A percentile compares a stretch with the other conserved stretches of the same genome.
phyloP scores from a whole-genome alignment of 805 yeast species.

The Alloascoidea hylecoeti region DNA sequence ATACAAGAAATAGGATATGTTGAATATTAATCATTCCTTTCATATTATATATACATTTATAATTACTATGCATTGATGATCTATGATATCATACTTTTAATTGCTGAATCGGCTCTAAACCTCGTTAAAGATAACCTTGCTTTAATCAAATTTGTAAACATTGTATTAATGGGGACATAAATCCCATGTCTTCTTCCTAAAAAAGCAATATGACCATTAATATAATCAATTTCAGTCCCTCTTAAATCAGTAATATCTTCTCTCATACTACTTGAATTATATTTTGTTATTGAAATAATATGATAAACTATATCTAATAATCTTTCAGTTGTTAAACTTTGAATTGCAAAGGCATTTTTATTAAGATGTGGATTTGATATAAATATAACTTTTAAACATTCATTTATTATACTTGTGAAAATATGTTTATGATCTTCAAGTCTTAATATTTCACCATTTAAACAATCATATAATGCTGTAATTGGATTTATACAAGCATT shows the following conservation, averaged over 20 bases:
- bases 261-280: slow-evolving; percentile 60
- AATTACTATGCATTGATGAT: too few species aligned
- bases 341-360: slow-evolving; percentile 4
- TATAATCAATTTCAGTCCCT: slow-evolving; percentile 65
- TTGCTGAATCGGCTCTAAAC: too few species aligned
- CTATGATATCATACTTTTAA: too few species aligned
- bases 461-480: slow-evolving; percentile 64
- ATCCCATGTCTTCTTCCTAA: slow-evolving; percentile 33
- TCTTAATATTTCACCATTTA: slow-evolving; percentile 58
- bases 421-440: slow-evolving; percentile 20
- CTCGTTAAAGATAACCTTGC: slow-evolving; percentile 12
- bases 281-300: slow-evolving; percentile 31
- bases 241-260: slow-evolving; percentile 39
- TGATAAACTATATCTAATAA: slow-evolving; percentile 20
- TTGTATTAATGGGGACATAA: slow-evolving; percentile 31
- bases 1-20: background rate
- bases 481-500: slow-evolving; percentile 79
- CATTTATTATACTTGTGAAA: slow-evolving; percentile 28
- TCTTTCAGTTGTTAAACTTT: slow-evolving; percentile 16
- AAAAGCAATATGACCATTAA: slow-evolving; percentile 65
- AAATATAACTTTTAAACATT: slow-evolving; percentile 19
- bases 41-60: too few species aligned
- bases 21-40: too few species aligned
- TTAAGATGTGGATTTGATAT: slow-evolving; percentile 1
- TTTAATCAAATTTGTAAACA: slow-evolving; percentile 30